Percentiles rank a stretch among this genome's conserved stretches.
These are phyloP conservation scores for Monilinia fructigena DNA, from an alignment of 2,329 filamentous ascomycete species.

Conservation along the genomic window DNA sequence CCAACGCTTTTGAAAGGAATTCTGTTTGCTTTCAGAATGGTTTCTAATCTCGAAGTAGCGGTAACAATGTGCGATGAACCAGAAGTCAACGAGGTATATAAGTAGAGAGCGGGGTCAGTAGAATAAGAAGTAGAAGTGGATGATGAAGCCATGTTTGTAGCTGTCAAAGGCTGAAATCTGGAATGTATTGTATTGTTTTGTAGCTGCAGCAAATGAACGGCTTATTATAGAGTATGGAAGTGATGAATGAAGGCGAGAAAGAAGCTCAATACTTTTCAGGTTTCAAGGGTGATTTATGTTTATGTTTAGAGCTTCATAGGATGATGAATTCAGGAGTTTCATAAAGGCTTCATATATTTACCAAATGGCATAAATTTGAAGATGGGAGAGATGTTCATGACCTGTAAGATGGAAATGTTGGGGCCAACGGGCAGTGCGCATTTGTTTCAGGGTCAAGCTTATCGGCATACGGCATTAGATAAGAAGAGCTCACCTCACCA, in stretches of 20 bases:
- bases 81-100: constrained; percentile 94
- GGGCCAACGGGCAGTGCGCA: neutral
- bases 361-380: constrained; percentile 1
- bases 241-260: neutral
- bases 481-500: neutral
- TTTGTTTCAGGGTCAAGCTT: constrained; percentile 20
- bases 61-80: constrained; percentile 96
- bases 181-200: constrained; percentile 13
- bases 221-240: neutral
- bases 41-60: constrained; percentile 91
- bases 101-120: constrained; percentile 74
- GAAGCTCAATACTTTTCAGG: neutral
- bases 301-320: neutral
- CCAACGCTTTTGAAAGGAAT: constrained; percentile 88
- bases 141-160: constrained; percentile 38
- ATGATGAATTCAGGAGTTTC: neutral
- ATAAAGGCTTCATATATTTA: constrained; percentile 8
- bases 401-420: neutral
- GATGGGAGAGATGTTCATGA: neutral
- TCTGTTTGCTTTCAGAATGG: constrained; percentile 90
- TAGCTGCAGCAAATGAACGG: neutral
- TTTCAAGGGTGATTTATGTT: neutral
- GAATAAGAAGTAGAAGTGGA: constrained; percentile 37
- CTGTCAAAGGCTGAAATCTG: neutral
- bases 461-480: constrained; percentile 8